phyloP scores from a whole-genome alignment of 371 early-diverging fungal species.

The Basidiobolus meristosporus region DNA sequence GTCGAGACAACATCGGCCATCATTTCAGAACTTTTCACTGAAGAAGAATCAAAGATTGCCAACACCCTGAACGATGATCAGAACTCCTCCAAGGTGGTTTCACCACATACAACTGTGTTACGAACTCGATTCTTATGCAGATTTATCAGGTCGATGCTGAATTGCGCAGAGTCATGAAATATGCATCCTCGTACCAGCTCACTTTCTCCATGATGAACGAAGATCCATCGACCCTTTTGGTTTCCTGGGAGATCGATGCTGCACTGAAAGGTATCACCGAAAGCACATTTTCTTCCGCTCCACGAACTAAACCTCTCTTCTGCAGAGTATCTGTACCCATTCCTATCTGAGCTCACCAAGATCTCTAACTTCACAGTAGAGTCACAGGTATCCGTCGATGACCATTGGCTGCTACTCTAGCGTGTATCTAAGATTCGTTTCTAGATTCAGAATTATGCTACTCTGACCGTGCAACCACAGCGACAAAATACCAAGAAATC shows the following conservation, averaged over 20 bases:
- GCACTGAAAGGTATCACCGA: conserved; percentile 26
- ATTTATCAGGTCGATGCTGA: conserved; percentile 20
- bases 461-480: conserved; percentile 38
- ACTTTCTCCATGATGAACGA: conserved; percentile 63
- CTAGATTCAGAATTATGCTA: conserved; percentile 52
- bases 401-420: too few species aligned
- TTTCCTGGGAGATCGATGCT: conserved; percentile 54
- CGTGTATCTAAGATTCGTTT: too few species aligned
- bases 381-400: conserved; percentile 46
- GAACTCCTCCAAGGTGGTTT: neutral
- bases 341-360: conserved; percentile 20
- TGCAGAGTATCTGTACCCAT: conserved; percentile 19
- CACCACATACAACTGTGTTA: neutral
- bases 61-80: neutral
- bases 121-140: neutral
- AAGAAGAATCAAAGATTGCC: conserved; percentile 6
- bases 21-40: conserved; percentile 3
- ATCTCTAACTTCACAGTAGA: conserved; percentile 31
- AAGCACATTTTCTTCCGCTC: neutral
- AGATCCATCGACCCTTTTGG: conserved; percentile 28
- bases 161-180: conserved; percentile 50
- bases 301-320: neutral
- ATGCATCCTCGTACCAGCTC: conserved; percentile 52
- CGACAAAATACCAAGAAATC: conserved; percentile 7
- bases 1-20: too few species aligned